A percentile compares a stretch with the other conserved stretches of the same genome.
phyloP scores from a whole-genome alignment of 2,329 filamentous ascomycete genomes.

The Fonsecaea nubica region DNA sequence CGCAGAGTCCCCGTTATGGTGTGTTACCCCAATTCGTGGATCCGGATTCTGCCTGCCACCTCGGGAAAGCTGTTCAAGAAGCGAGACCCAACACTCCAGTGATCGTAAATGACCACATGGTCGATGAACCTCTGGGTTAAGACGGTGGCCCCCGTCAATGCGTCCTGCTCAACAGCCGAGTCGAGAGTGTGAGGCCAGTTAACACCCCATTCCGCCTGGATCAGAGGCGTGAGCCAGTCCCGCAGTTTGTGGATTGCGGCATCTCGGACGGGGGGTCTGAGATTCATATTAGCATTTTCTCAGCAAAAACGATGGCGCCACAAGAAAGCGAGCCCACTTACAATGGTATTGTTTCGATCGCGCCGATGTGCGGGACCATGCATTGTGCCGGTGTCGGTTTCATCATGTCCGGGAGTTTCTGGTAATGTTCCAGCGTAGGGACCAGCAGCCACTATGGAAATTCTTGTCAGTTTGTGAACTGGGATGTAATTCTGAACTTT shows the following conservation, averaged over 20 bases:
- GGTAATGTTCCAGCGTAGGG: slow-evolving; percentile 28
- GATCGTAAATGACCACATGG: slow-evolving; percentile 30
- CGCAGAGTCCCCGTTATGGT: too few species aligned
- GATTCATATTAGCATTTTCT: slow-evolving; percentile 1
- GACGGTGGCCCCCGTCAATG: slow-evolving; percentile 17
- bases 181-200: slow-evolving; percentile 32
- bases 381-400: slow-evolving; percentile 35
- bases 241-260: slow-evolving; percentile 30
- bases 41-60: slow-evolving; percentile 27
- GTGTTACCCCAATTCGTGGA: slow-evolving; percentile 20
- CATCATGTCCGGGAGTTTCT: slow-evolving; percentile 35
- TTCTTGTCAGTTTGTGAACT: background rate
- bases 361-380: slow-evolving; percentile 35
- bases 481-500: background rate
- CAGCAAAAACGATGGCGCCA: background rate
- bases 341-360: slow-evolving; percentile 37
- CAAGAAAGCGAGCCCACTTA: background rate
- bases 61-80: slow-evolving; percentile 32
- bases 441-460: slow-evolving; percentile 31
- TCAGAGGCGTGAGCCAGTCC: slow-evolving; percentile 35
- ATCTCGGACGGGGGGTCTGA: slow-evolving; percentile 30
- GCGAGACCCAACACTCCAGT: slow-evolving; percentile 31
- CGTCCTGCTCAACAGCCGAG: slow-evolving; percentile 27
- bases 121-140: slow-evolving; percentile 30
- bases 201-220: slow-evolving; percentile 30